Evolutionary conservation across 768 basidiomycete genomes (phyloP).

Genomic region (Termitomyces sp.): DNA sequence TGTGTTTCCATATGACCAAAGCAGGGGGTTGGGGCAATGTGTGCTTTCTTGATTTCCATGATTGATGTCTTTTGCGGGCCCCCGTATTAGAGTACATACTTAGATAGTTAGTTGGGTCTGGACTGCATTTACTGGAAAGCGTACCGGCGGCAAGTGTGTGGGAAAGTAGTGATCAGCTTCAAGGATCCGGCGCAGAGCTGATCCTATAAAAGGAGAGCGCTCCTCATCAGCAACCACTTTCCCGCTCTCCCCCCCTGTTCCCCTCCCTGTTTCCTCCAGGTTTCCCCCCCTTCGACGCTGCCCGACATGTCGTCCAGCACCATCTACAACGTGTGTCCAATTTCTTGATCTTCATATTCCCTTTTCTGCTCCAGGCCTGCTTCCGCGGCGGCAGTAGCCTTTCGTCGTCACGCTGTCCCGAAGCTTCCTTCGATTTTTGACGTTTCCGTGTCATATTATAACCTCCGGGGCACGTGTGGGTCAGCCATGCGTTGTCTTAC

Average conservation of each 20-base stretch:
- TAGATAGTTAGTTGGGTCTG: background rate
- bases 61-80: background rate
- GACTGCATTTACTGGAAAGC: constrained; percentile 9
- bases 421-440: constrained; percentile 12
- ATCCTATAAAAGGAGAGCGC: constrained; percentile 19
- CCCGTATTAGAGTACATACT: background rate
- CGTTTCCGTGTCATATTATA: constrained; percentile 18
- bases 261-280: background rate
- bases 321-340: constrained; percentile 31
- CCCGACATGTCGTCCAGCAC: constrained; percentile 23
- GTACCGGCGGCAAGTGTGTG: constrained; percentile 23
- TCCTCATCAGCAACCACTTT: constrained; percentile 3
- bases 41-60: background rate
- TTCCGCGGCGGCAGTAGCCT: constrained; percentile 6
- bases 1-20: background rate
- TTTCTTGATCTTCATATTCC: constrained; percentile 6
- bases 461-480: constrained; percentile 17
- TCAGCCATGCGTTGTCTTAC: constrained; percentile 11
- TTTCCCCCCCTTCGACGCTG: background rate
- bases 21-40: background rate
- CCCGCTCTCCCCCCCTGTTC: constrained; percentile 2
- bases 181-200: constrained; percentile 13
- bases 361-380: constrained; percentile 6
- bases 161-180: constrained; percentile 17
- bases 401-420: constrained; percentile 10